These are phyloP conservation scores for Pisolithus thermaeus DNA, from an alignment of 1,284 basidiomycete species.

Conservation along the genomic window DNA sequence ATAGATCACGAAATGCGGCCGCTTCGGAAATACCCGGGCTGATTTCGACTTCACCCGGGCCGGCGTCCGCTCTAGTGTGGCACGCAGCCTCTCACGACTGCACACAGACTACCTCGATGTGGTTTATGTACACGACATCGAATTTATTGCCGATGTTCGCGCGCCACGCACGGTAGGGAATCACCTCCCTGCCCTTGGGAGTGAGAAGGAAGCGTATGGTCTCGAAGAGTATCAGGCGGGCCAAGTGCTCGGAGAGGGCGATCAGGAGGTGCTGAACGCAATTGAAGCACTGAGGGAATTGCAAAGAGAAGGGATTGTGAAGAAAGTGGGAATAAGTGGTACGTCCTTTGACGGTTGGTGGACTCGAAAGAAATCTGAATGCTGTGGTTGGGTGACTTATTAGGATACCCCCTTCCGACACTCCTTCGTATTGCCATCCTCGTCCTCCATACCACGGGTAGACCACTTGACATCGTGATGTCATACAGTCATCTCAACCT, in stretches of 20 bases:
- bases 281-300: constrained; percentile 68
- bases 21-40: constrained; percentile 58
- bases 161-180: constrained; percentile 48
- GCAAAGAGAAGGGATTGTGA: constrained; percentile 75
- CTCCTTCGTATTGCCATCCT: constrained; percentile 81
- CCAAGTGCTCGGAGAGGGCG: constrained; percentile 68
- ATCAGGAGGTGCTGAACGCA: constrained; percentile 74
- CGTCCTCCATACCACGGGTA: constrained; percentile 55
- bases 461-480: constrained; percentile 75
- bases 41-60: constrained; percentile 80
- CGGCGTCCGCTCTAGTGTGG: constrained; percentile 66
- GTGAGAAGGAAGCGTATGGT: constrained; percentile 55
- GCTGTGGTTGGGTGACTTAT: neutral
- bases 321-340: constrained; percentile 84
- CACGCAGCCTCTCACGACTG: constrained; percentile 68
- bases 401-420: constrained; percentile 86
- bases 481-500: constrained; percentile 85
- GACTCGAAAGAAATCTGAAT: neutral
- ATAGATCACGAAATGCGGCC: constrained; percentile 91
- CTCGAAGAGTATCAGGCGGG: constrained; percentile 53
- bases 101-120: constrained; percentile 80
- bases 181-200: constrained; percentile 48
- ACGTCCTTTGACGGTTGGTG: constrained; percentile 11
- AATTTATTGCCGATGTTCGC: constrained; percentile 71
- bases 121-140: constrained; percentile 90